Conservation (phyloP, 2,329 filamentous ascomycete species). For the Gaeumannomyces sp. region DNA sequence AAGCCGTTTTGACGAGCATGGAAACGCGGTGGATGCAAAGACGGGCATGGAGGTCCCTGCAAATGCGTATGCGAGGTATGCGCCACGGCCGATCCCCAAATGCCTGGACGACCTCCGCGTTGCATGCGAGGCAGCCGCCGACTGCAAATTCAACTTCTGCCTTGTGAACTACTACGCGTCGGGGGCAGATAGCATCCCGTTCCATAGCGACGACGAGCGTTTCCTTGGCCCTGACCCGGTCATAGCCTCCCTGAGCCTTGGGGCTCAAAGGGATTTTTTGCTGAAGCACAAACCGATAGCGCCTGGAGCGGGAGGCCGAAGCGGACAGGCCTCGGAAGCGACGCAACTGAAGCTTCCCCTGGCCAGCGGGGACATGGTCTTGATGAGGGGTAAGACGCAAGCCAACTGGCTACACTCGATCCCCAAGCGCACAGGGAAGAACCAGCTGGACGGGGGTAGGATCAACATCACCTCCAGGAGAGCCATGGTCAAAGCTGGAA, state of each 20-base stretch:
- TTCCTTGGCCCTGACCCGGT: constrained; percentile 65
- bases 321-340: constrained; percentile 19
- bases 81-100: constrained; percentile 63
- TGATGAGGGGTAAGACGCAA: constrained; percentile 74
- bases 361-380: constrained; percentile 70
- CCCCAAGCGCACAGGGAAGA: constrained; percentile 64
- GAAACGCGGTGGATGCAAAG: constrained; percentile 38
- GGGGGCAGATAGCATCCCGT: constrained; percentile 70
- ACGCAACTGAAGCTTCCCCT: constrained; percentile 47
- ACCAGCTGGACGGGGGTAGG: constrained; percentile 54
- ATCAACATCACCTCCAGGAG: constrained; percentile 75
- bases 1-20: constrained; percentile 46
- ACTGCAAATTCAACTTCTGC: constrained; percentile 69
- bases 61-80: constrained; percentile 47
- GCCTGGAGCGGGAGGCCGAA: background rate
- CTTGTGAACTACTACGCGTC: constrained; percentile 80
- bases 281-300: constrained; percentile 63
- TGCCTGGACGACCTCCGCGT: constrained; percentile 57
- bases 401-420: constrained; percentile 72
- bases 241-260: constrained; percentile 70
- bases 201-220: constrained; percentile 73
- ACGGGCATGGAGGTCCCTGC: constrained; percentile 35
- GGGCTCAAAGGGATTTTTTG: constrained; percentile 66
- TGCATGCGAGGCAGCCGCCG: constrained; percentile 59
- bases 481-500: constrained; percentile 65